phyloP scores from a whole-genome alignment of 225 moss, liverwort and hornwort species.

The Lunularia cruciata region DNA sequence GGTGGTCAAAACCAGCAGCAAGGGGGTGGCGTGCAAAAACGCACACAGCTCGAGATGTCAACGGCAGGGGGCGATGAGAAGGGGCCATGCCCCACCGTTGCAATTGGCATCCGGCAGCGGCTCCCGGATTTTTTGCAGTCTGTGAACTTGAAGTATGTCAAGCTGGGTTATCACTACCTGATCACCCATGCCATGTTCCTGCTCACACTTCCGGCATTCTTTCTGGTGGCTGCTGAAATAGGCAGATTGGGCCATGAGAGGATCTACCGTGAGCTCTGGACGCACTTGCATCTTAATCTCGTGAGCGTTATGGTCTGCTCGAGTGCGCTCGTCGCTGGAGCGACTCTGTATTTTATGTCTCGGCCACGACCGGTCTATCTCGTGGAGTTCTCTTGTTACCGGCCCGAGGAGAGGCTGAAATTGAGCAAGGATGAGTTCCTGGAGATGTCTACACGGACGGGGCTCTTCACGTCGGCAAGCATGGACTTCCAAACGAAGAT shows the following conservation, averaged over 20 bases:
- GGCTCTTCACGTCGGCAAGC: constrained; percentile 38
- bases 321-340: constrained; percentile 48
- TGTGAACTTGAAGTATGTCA: constrained; percentile 69
- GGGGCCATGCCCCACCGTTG: constrained; percentile 18
- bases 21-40: too few species aligned
- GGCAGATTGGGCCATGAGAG: constrained; percentile 59
- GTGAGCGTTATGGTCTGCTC: constrained; percentile 52
- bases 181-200: constrained; percentile 68
- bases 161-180: constrained; percentile 65
- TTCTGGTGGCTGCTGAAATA: constrained; percentile 53
- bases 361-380: constrained; percentile 56
- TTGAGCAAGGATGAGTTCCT: constrained; percentile 33
- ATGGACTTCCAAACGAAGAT: constrained; percentile 58
- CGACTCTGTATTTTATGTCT: constrained; percentile 54
- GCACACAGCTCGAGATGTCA: too few species aligned
- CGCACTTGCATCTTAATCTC: constrained; percentile 56
- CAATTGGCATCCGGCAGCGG: constrained; percentile 45
- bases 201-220: constrained; percentile 46
- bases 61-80: too few species aligned
- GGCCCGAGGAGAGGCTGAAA: constrained; percentile 38
- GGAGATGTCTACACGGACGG: constrained; percentile 24
- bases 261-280: constrained; percentile 45
- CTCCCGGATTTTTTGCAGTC: constrained; percentile 61
- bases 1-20: too few species aligned
- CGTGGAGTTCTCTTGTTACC: constrained; percentile 58